Percentiles rank a stretch among this genome's conserved stretches.
phyloP scores from a whole-genome alignment of 768 basidiomycete genomes.

The Kwoniella heveanensis region DNA sequence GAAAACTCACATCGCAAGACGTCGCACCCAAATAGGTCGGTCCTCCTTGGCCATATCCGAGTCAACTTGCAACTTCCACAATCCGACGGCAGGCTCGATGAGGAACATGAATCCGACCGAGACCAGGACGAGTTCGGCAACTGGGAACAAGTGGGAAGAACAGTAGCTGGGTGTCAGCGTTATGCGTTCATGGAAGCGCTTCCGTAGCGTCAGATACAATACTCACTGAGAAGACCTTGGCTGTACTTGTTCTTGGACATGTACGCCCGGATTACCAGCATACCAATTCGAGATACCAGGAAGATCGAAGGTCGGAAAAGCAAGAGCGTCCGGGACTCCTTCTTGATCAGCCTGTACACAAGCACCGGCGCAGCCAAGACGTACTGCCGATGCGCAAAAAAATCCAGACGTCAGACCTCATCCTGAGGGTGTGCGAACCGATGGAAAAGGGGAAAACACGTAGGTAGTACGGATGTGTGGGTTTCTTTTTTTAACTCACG shows the following conservation, averaged over 20 bases:
- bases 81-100: constrained; percentile 26
- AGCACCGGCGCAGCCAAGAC: constrained; percentile 13
- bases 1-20: constrained; percentile 6
- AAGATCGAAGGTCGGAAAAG: constrained; percentile 35
- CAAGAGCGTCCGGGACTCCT: constrained; percentile 5
- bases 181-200: no score
- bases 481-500: no score
- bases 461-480: no score
- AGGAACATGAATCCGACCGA: constrained; percentile 39
- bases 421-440: no score
- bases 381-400: constrained; percentile 21
- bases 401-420: no score
- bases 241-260: constrained; percentile 27
- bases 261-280: constrained; percentile 30
- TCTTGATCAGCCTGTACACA: constrained; percentile 17
- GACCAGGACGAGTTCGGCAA: constrained; percentile 36
- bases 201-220: no score
- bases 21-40: constrained; percentile 24
- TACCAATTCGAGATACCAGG: constrained; percentile 17
- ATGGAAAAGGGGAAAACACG: no score
- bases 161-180: no score
- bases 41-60: constrained; percentile 12
- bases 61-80: constrained; percentile 27
- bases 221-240: constrained; percentile 33
- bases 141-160: constrained; percentile 16